These are phyloP conservation scores for Xylaria castorea DNA, from an alignment of 495 filamentous ascomycete species.

Conservation along the genomic window DNA sequence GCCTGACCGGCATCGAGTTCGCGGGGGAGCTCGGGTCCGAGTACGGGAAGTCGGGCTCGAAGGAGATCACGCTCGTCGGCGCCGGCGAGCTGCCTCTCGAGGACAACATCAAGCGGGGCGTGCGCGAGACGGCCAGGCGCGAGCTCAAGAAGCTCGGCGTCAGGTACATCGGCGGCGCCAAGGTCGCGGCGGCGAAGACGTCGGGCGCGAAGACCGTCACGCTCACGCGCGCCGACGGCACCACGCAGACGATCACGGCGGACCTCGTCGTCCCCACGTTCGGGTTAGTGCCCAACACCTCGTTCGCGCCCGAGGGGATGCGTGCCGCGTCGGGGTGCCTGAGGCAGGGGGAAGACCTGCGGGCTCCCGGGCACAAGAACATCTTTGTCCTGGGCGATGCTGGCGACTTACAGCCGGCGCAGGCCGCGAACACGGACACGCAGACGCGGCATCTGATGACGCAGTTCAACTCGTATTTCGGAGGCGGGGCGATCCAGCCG, in stretches of 20 bases:
- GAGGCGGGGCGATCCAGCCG: constrained; percentile 20
- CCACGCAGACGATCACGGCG: constrained; percentile 37
- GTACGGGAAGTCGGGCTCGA: constrained; percentile 37
- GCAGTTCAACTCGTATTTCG: constrained; percentile 37
- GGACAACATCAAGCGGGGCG: constrained; percentile 30
- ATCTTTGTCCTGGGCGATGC: constrained; percentile 54
- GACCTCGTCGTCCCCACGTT: constrained; percentile 54
- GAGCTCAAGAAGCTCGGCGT: constrained; percentile 47
- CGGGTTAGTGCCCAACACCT: constrained; percentile 51
- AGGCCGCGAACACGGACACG: constrained; percentile 27
- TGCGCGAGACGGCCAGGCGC: constrained; percentile 38
- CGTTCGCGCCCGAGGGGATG: constrained; percentile 45
- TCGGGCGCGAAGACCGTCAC: constrained; percentile 29
- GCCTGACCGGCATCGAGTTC: constrained; percentile 70
- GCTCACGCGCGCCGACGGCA: constrained; percentile 30
- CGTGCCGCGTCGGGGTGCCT: constrained; percentile 39
- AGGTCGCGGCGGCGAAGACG: constrained; percentile 19
- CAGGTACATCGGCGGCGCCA: constrained; percentile 26
- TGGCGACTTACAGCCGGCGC: constrained; percentile 37
- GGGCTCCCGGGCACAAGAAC: constrained; percentile 42
- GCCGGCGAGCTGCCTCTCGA: constrained; percentile 41
- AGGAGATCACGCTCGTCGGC: constrained; percentile 56
- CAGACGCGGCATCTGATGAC: constrained; percentile 40
- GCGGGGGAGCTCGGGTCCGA: constrained; percentile 65
- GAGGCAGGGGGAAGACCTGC: constrained; percentile 44